Evolutionary conservation across 2,329 filamentous ascomycete genomes (phyloP).

Genomic region (Colletotrichum neosansevieriae): DNA sequence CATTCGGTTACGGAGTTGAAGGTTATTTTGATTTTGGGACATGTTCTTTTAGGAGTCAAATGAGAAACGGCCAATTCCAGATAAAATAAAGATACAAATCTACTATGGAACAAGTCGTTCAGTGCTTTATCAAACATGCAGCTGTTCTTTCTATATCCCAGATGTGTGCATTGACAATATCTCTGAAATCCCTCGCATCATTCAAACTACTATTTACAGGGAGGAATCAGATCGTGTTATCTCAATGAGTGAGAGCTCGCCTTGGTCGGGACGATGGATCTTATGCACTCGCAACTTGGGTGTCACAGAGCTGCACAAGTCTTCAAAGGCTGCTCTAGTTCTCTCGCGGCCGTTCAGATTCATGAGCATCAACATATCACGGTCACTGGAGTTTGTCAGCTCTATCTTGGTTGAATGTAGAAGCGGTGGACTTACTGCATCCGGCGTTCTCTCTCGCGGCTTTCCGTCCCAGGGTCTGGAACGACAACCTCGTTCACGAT

Average conservation of each 20-base stretch:
- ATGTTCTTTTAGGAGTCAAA: background rate
- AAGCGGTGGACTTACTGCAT: background rate
- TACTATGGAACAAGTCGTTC: background rate
- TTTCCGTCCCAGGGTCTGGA: constrained; percentile 6
- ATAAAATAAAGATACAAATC: background rate
- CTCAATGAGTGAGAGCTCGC: background rate
- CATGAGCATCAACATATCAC: constrained; percentile 26
- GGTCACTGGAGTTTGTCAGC: background rate
- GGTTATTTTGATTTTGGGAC: background rate
- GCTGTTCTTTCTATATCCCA: background rate
- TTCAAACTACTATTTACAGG: background rate
- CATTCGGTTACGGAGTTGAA: background rate
- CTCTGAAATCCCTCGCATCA: background rate
- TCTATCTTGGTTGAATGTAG: rapidly evolving
- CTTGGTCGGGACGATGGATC: background rate
- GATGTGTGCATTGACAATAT: background rate
- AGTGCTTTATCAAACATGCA: background rate
- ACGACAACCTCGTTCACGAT: constrained; percentile 24
- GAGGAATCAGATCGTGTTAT: background rate
- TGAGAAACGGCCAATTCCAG: background rate
- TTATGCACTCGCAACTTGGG: background rate
- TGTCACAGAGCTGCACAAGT: constrained; percentile 6
- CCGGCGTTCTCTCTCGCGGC: constrained; percentile 2
- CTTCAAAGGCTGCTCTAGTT: constrained; percentile 7
- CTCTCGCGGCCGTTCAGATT: constrained; percentile 24